Base-by-base conservation (phyloP, 257 asterid genomes). In the Ajuga chamaepitys region DNA sequence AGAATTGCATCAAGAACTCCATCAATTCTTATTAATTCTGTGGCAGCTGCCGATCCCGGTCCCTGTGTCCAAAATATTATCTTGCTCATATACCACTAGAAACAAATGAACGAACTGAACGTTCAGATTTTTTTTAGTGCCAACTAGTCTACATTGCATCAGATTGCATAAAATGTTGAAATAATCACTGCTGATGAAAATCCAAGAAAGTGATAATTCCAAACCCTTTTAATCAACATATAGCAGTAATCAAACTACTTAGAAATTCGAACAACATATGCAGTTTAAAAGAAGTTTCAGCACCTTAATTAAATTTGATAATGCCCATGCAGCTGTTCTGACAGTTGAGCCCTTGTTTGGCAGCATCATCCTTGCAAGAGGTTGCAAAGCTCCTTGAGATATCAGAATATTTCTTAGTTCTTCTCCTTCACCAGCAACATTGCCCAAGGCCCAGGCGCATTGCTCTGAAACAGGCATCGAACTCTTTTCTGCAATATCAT, bases 301-400 rank as follows among this genome's bases (percentile, higher is more conserved):
- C 72, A 94, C 99, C 99, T 90, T 94, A 34, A 94, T 91, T 70
- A 94, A 84, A 82, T 94, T 94, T 35, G 99, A 94, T 59, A 94
- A 74, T 45, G 97, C 96, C 99, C 99, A 94, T 46, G 97, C 97
- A 84, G 99, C 96, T 40, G 99, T 94, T 83, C 96, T 85, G 82
- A 94, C 97, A 25, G 96, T 90, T 64, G 99, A 86, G 25, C 96
- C 95, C 87, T 85, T 94, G 83, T 82, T 75, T 12, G 95, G 94
- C 52, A 88, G 81, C 88, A 94, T 73, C 97, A 94, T 86, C 78
- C 95, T 86, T 64, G 96, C 93, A 68, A 94, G 95, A 65, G 90
- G 89, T 42, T 68, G 88, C 71, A 94, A 81, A 64, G 95, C 99
- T 68, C 99, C 99, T 78, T 90, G 99, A 48, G 88, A 83, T 51